These are phyloP conservation scores for Chamaenerion angustifolium DNA, from an alignment of 345 rosid genomes.

Conservation along the genomic window DNA sequence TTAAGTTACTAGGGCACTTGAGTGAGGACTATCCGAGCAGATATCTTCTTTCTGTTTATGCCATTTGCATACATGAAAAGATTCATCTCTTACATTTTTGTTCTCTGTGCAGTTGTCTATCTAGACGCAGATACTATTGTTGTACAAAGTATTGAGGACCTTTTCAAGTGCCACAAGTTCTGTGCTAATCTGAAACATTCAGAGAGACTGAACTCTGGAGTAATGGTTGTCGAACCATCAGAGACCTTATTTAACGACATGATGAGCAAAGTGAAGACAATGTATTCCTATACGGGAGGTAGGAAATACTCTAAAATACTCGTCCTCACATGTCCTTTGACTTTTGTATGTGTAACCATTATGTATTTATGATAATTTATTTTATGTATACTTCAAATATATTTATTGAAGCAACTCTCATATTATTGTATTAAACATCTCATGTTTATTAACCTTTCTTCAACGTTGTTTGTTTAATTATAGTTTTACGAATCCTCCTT, in stretches of 20 bases:
- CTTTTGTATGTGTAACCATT: neutral
- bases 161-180: conserved; percentile 66
- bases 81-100: neutral
- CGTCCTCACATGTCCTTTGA: neutral
- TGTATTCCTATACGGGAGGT: conserved; percentile 86
- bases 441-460: no score
- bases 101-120: conserved; percentile 54
- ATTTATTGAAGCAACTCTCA: no score
- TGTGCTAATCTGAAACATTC: conserved; percentile 96
- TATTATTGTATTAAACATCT: no score
- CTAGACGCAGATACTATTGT: conserved; percentile 97
- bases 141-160: conserved; percentile 78
- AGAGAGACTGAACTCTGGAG: conserved; percentile 92
- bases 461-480: no score
- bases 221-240: conserved; percentile 96
- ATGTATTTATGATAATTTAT: no score
- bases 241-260: conserved; percentile 57
- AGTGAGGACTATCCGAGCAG: neutral
- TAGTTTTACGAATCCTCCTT: conserved; percentile 1
- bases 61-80: neutral
- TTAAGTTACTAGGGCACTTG: no score
- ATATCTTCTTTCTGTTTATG: neutral
- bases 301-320: neutral
- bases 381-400: no score
- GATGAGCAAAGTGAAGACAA: conserved; percentile 71